Evolutionary conservation across 257 asterid species (phyloP), one percentile per base, ranked within the genome.

Genomic region (Misopates orontium): DNA sequence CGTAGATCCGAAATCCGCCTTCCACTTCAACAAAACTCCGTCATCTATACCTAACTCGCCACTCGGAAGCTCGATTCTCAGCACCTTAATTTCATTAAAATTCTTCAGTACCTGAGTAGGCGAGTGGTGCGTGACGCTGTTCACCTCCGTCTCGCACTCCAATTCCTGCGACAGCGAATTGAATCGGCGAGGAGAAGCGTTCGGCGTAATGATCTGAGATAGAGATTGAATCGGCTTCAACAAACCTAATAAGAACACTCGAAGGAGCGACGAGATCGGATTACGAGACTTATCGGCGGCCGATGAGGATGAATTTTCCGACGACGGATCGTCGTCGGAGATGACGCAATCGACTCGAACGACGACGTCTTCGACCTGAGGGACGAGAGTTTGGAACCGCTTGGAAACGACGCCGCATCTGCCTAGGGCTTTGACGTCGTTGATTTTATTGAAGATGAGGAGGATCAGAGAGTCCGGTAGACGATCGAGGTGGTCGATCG

Each of bases 281-380:
- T 80, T 83, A 60, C 91, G 87, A 10, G 91, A 77, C 77, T 83
- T 85, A 67, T 77, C 82, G 4, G 77, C 71, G 23, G 70, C 71
- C 17, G 73, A 62, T 18, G 80, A 22, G 36, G 71, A 39, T 13
- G 60, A 21, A 6, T 87, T 66, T 1, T 71, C 65, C 20, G 79
- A 31, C 45, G 89, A 72, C 8, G 88, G 72, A 39, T 85, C 91
- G 28, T 92, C 98, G 60, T 89, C 97, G 64, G 95, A 92, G 73
- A 89, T 87, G 7, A 92, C 98, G 73, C 98, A 92, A 61, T 92
- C 98, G 56, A 92, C 98, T 17, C 95, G 95, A 53, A 92, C 98
- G 8, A 89, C 74, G 51, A 90, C 88, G 87, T 82, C 78, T 62
- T 92, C 96, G 36, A 92, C 98, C 50, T 84, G 93, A 16, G 97